Percentiles rank a stretch among this genome's conserved stretches.
Evolutionary conservation across 352 stramenopile genomes (phyloP).

Genomic region (Phytopythium kandeliae): DNA sequence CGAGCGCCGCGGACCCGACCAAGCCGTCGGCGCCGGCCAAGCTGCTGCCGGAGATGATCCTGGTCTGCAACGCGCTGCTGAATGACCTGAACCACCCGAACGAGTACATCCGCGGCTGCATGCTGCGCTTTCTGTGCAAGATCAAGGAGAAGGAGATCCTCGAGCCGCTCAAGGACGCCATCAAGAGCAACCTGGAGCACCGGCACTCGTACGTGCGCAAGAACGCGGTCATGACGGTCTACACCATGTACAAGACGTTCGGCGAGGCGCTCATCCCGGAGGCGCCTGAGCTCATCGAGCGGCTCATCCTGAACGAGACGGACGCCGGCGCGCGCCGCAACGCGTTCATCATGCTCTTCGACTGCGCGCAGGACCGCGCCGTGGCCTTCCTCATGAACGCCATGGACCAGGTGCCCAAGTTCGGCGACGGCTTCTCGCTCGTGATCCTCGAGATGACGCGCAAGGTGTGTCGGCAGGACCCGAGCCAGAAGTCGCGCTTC

Average conservation of each 20-base stretch:
- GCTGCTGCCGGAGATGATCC: constrained; percentile 99
- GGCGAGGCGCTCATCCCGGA: constrained; percentile 95
- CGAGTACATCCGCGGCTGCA: constrained; percentile 99
- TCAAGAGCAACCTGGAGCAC: constrained; percentile 98
- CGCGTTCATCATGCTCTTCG: constrained; percentile 99
- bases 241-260: constrained; percentile 97
- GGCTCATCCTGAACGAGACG: constrained; percentile 93
- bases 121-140: constrained; percentile 99
- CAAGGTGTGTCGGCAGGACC: constrained; percentile 97
- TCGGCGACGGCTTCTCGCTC: constrained; percentile 98
- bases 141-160: constrained; percentile 97
- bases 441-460: constrained; percentile 98
- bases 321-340: constrained; percentile 95
- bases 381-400: constrained; percentile 98
- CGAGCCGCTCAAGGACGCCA: constrained; percentile 82
- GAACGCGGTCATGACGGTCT: constrained; percentile 98
- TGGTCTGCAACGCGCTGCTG: constrained; percentile 99
- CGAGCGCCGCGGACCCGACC: constrained; percentile 15
- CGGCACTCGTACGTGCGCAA: constrained; percentile 98
- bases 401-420: constrained; percentile 94
- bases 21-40: constrained; percentile 70
- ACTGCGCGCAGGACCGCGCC: constrained; percentile 95
- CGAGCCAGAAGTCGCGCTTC: constrained; percentile 98
- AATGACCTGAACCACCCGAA: constrained; percentile 99
- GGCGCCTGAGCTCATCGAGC: constrained; percentile 96